A percentile compares a stretch with the other conserved stretches of the same genome.
Conservation (phyloP, 2,329 filamentous ascomycete genomes). For the Fusarium bulbicola region DNA sequence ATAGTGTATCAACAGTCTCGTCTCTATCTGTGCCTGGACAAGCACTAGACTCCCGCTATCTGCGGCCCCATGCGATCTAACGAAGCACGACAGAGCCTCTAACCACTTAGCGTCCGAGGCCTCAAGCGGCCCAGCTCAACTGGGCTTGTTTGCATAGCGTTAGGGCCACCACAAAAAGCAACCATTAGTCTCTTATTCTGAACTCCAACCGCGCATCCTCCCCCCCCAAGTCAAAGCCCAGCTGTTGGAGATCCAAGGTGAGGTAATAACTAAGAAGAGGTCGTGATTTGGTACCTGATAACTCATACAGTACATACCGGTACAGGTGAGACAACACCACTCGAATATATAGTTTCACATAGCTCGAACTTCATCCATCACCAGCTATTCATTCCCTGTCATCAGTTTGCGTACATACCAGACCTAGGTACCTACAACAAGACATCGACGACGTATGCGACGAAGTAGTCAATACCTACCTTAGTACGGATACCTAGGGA, state of each 20-base stretch:
- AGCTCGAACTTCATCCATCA: background rate
- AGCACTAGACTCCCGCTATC: conserved; percentile 9
- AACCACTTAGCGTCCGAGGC: conserved; percentile 23
- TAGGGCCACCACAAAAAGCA: conserved; percentile 42
- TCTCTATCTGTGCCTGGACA: background rate
- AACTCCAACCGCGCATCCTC: conserved; percentile 18
- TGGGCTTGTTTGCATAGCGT: conserved; percentile 36
- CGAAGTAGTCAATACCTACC: background rate
- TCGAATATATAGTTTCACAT: background rate
- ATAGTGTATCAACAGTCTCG: background rate
- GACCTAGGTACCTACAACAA: background rate
- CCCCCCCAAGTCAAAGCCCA: conserved; percentile 12
- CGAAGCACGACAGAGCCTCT: conserved; percentile 13
- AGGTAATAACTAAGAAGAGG: background rate
- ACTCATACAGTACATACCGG: background rate
- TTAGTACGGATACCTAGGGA: background rate
- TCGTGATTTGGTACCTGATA: too few relatives aligned
- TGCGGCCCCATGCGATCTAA: conserved; percentile 12
- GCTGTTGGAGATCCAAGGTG: conserved; percentile 1
- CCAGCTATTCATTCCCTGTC: background rate
- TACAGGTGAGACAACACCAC: background rate
- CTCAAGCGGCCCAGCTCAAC: conserved; percentile 12
- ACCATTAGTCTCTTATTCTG: conserved; percentile 11
- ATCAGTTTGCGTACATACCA: background rate
- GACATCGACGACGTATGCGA: background rate